Percentiles rank a stretch among this genome's conserved stretches.
phyloP scores from a whole-genome alignment of 2,329 filamentous ascomycete species.

The Tolypocladium cylindrosporum region DNA sequence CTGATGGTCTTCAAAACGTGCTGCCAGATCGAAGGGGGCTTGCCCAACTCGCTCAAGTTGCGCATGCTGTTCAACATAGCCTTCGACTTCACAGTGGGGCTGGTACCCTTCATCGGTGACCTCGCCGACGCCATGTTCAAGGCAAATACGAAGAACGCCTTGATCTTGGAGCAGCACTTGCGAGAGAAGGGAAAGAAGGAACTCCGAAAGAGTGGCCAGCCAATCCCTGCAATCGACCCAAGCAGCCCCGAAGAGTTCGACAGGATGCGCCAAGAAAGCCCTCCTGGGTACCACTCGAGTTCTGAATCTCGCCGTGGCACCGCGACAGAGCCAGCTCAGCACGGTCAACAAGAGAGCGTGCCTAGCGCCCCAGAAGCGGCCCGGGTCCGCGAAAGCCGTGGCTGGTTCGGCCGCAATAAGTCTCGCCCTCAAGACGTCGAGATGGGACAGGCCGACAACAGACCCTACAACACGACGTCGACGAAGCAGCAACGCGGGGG shows the following conservation, averaged over 20 bases:
- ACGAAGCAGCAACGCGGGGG: neutral
- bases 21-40: conserved; percentile 63
- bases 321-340: conserved; percentile 12
- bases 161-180: conserved; percentile 57
- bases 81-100: conserved; percentile 62
- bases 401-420: conserved; percentile 18
- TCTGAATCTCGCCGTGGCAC: conserved; percentile 13
- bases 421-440: conserved; percentile 19
- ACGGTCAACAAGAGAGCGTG: conserved; percentile 6
- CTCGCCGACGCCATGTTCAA: conserved; percentile 62
- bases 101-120: conserved; percentile 70
- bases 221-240: conserved; percentile 38
- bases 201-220: conserved; percentile 34
- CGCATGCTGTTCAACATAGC: conserved; percentile 76
- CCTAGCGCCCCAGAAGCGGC: conserved; percentile 17
- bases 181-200: conserved; percentile 56
- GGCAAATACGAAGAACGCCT: conserved; percentile 67
- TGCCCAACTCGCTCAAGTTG: conserved; percentile 49
- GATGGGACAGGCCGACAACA: conserved; percentile 12
- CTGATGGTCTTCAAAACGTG: conserved; percentile 66
- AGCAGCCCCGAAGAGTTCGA: conserved; percentile 44
- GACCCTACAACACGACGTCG: neutral
- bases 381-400: conserved; percentile 15
- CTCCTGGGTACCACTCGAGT: conserved; percentile 15
- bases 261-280: conserved; percentile 19